phyloP scores from a whole-genome alignment of 805 yeast genomes.

The Debaryomyces castellii region DNA sequence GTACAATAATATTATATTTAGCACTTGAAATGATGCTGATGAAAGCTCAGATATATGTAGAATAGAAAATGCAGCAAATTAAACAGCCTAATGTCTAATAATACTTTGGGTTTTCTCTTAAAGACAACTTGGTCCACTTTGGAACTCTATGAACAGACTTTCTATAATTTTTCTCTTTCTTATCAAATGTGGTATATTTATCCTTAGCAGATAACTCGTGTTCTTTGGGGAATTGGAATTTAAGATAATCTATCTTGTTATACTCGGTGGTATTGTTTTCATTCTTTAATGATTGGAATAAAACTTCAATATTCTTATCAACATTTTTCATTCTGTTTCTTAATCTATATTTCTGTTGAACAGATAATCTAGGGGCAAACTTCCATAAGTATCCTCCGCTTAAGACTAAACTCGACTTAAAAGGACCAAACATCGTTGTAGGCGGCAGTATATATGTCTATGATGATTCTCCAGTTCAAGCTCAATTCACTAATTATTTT shows the following conservation, averaged over 20 bases:
- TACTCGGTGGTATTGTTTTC: slow-evolving; percentile 32
- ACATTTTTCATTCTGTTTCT: slow-evolving; percentile 80
- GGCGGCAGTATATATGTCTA: neutral
- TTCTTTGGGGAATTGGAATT: slow-evolving; percentile 66
- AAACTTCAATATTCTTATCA: slow-evolving; percentile 70
- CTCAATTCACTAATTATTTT: neutral
- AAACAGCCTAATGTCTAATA: slow-evolving; percentile 35
- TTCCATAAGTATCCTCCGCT: slow-evolving; percentile 79
- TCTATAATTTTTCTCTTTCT: slow-evolving; percentile 73
- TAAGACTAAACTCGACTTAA: slow-evolving; percentile 54
- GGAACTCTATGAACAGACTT: slow-evolving; percentile 87
- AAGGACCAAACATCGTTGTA: slow-evolving; percentile 64
- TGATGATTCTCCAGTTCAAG: neutral
- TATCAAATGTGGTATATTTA: slow-evolving; percentile 84
- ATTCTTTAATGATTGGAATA: slow-evolving; percentile 39
- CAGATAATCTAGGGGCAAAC: slow-evolving; percentile 56
- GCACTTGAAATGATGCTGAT: neutral
- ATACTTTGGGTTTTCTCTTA: slow-evolving; percentile 76
- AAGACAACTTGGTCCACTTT: slow-evolving; percentile 84
- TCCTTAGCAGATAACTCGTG: slow-evolving; percentile 75
- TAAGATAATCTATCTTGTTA: slow-evolving; percentile 36
- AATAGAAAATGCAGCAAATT: neutral
- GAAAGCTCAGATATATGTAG: neutral
- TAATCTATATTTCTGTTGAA: slow-evolving; percentile 78
- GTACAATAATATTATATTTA: neutral